phyloP scores from a whole-genome alignment of 1,284 basidiomycete species.

The Boletus hoseneyae region DNA sequence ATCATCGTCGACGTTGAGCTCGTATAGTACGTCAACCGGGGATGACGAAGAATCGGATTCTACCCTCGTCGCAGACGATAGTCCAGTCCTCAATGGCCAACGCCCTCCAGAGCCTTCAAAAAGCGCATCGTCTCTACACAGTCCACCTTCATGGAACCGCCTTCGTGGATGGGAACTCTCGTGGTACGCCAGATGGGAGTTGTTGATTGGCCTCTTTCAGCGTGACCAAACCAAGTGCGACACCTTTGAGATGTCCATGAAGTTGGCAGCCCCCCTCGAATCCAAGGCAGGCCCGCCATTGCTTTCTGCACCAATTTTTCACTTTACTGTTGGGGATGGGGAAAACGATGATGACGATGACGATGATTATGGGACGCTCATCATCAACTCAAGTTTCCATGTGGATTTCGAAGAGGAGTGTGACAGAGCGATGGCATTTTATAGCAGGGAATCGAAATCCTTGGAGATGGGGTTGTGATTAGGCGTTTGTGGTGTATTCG shows the following conservation, averaged over 20 bases:
- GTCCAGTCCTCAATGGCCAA: neutral
- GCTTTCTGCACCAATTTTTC: conserved; percentile 9
- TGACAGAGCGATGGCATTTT: conserved; percentile 29
- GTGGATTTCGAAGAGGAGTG: conserved; percentile 29
- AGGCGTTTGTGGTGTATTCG: neutral
- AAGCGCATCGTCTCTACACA: neutral
- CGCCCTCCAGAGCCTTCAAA: neutral
- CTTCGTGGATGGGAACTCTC: conserved; percentile 24
- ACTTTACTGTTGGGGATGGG: conserved; percentile 9
- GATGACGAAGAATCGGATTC: conserved; percentile 26
- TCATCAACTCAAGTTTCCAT: conserved; percentile 19
- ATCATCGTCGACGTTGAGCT: conserved; percentile 25
- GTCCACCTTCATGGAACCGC: conserved; percentile 10
- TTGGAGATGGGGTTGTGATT: conserved; percentile 4
- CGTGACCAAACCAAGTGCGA: conserved; percentile 8
- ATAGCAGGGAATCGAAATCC: conserved; percentile 11
- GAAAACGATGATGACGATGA: conserved; percentile 23
- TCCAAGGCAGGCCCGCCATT: neutral
- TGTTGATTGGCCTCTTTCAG: conserved; percentile 27
- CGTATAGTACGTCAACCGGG: conserved; percentile 18
- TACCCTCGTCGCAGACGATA: conserved; percentile 24
- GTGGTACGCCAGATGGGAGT: conserved; percentile 32
- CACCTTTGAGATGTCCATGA: neutral
- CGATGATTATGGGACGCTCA: conserved; percentile 28
- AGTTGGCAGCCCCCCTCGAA: neutral